Evolutionary conservation across 2,329 filamentous ascomycete species (phyloP).

Genomic region (Xylariales sp.): DNA sequence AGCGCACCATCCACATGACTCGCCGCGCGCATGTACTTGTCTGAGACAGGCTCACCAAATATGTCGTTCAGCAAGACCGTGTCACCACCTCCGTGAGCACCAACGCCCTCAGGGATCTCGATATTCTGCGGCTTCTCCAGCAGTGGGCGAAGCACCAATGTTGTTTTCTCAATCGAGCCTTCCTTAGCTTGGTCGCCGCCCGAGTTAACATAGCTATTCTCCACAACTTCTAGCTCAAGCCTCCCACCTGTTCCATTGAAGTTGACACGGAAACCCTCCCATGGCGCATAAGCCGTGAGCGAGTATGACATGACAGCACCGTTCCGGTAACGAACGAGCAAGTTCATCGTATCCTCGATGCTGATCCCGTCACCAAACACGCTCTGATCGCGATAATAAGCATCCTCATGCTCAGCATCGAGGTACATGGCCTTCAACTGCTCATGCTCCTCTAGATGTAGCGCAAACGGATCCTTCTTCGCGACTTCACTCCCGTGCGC

Average conservation of each 20-base stretch:
- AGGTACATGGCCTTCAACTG: slow-evolving; percentile 56
- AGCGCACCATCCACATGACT: slow-evolving; percentile 55
- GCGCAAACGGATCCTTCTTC: slow-evolving; percentile 51
- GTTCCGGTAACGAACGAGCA: slow-evolving; percentile 53
- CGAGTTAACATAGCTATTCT: slow-evolving; percentile 58
- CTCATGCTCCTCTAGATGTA: slow-evolving; percentile 47
- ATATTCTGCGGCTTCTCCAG: slow-evolving; percentile 54
- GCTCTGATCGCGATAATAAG: slow-evolving; percentile 57
- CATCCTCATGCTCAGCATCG: slow-evolving; percentile 59
- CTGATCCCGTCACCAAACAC: slow-evolving; percentile 60
- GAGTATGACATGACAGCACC: slow-evolving; percentile 56
- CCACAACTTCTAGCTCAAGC: slow-evolving; percentile 57
- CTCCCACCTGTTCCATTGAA: slow-evolving; percentile 56
- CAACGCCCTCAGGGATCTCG: slow-evolving; percentile 44
- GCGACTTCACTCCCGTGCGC: slow-evolving; percentile 47
- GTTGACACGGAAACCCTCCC: slow-evolving; percentile 54
- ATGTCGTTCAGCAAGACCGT: slow-evolving; percentile 51
- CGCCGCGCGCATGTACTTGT: slow-evolving; percentile 50
- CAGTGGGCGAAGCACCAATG: slow-evolving; percentile 45
- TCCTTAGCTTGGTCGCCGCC: slow-evolving; percentile 53
- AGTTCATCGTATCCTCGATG: slow-evolving; percentile 60
- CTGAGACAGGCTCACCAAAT: slow-evolving; percentile 48
- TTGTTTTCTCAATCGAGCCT: slow-evolving; percentile 45
- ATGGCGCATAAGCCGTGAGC: slow-evolving; percentile 56
- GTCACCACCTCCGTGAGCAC: slow-evolving; percentile 58